Evolutionary conservation across 371 early-diverging fungal genomes (phyloP).

Genomic region (Syncephalis plumigaleata): DNA sequence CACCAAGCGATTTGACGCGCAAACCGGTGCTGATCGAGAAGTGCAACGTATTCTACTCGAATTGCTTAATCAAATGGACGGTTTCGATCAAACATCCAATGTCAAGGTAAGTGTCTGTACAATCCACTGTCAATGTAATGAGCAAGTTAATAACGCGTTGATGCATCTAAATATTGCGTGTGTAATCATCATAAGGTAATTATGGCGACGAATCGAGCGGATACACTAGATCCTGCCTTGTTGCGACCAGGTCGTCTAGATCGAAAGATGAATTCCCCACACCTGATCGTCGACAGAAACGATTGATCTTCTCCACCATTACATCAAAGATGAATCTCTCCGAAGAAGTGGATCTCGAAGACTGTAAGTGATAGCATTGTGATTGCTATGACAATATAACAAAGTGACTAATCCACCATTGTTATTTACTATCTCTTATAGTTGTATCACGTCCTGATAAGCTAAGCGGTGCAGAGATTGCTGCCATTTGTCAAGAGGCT

Average conservation of each 20-base stretch:
- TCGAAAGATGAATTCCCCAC: constrained; percentile 99
- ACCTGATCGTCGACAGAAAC: constrained; percentile 98
- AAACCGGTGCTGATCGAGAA: constrained; percentile 99
- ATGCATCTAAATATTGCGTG: no score
- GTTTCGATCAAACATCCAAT: constrained; percentile 97
- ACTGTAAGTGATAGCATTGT: constrained; percentile 44
- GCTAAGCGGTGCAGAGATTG: constrained; percentile 97
- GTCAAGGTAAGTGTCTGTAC: constrained; percentile 85
- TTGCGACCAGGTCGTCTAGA: constrained; percentile 98
- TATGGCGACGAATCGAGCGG: constrained; percentile 99
- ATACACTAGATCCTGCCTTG: constrained; percentile 98
- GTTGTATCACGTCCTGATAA: constrained; percentile 97
- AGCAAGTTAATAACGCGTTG: background rate
- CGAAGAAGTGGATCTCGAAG: constrained; percentile 98
- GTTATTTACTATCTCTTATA: constrained; percentile 16
- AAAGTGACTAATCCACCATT: no score
- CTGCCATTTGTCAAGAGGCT: constrained; percentile 99
- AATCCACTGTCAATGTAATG: background rate
- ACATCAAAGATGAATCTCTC: constrained; percentile 97
- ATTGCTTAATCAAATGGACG: constrained; percentile 99
- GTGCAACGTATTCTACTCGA: constrained; percentile 99
- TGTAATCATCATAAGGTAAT: no score
- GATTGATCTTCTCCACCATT: constrained; percentile 94
- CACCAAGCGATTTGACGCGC: constrained; percentile 99
- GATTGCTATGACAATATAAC: background rate